Percentiles rank a stretch among this genome's conserved stretches.
phyloP scores from a whole-genome alignment of 352 stramenopile genomes.

The Pythium aristosporum region DNA sequence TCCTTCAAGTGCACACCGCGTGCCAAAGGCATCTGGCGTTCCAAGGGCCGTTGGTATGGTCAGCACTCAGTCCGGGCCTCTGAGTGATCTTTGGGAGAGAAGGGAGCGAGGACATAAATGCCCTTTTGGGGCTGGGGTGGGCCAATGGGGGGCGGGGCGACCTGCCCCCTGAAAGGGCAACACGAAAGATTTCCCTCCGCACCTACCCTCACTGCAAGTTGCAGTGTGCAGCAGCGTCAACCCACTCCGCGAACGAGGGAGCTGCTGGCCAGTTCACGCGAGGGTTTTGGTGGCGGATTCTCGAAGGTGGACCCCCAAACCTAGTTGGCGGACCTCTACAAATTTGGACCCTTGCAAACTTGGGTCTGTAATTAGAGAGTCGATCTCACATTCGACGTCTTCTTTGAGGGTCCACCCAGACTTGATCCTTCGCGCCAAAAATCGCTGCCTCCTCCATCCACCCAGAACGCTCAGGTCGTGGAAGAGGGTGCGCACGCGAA shows the following conservation, averaged over 20 bases:
- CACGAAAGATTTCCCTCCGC: slow-evolving; percentile 22
- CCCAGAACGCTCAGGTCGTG: slow-evolving; percentile 12
- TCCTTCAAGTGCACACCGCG: background rate
- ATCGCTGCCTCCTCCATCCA: background rate
- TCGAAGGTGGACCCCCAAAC: slow-evolving; percentile 11
- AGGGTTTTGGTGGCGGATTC: slow-evolving; percentile 3
- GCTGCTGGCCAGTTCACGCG: slow-evolving; percentile 25
- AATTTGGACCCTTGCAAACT: slow-evolving; percentile 8
- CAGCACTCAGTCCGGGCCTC: slow-evolving; percentile 12
- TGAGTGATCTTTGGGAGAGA: slow-evolving; percentile 5
- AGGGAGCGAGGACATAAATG: background rate
- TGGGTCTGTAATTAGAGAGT: slow-evolving; percentile 15
- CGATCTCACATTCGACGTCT: slow-evolving; percentile 17
- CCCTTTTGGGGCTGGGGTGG: slow-evolving; percentile 9
- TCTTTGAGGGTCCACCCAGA: slow-evolving; percentile 10
- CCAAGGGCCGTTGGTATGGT: background rate
- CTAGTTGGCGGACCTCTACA: slow-evolving; percentile 10
- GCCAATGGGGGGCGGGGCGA: background rate
- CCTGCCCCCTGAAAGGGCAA: slow-evolving; percentile 19
- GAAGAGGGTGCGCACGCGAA: slow-evolving; percentile 29
- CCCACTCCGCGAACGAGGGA: slow-evolving; percentile 3
- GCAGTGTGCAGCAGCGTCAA: slow-evolving; percentile 9
- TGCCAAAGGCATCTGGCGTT: background rate
- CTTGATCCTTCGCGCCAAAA: slow-evolving; percentile 28
- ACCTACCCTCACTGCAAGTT: slow-evolving; percentile 8